Base-by-base conservation (phyloP, 2,329 filamentous ascomycete species). In the Ceratocystis alfenasii region DNA sequence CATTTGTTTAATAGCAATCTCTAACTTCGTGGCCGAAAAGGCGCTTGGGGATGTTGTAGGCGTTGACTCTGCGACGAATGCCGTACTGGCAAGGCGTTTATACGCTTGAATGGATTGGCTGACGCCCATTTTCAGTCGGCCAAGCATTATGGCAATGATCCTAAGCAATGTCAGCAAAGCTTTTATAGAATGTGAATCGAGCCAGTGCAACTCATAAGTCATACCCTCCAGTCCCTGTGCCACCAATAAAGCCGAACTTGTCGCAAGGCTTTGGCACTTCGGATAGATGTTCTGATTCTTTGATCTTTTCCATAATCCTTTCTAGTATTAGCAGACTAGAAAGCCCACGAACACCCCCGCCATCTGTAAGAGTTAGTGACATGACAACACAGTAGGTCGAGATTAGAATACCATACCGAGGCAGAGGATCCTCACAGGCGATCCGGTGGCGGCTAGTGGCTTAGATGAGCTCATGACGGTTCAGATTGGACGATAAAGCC, bases 141-240 rank as follows among this genome's bases (percentile, higher is more conserved):
- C 48, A 7, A 53, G 48, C 48, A 53, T 53, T 3, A 53, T 53
- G 17, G 48, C 48, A 15, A 53, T 50, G 5, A 50, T n/a, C 7
- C 46, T 50, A n/a, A 2, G 0, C 0, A 30, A 30, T 30, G 28
- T 30, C 1, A 30, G 4, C 28, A 30, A 30, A 30, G 1, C 28
- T 30, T 30, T 30, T 30, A 30, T 30, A 30, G 8, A 7, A n/a
- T 30, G 28, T 5, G 4, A 30, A 5, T 30, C 36, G 15, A 28
- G 17, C 22, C 1, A n/a, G 45, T 0, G 22, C 22, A 25, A 25
- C 0, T 25, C 28, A 5, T 1, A 28, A 12, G n/a, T 44, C 66
- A 28, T 63, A 72, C 71, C 71, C 71, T 55, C 72, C 71, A 1
- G 72, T 73, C 62, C 72, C 72, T 30, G 72, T 74, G 20, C 72